Evolutionary conservation across 2,329 filamentous ascomycete species (phyloP).

Genomic region (Aspergillus thermomutatus): DNA sequence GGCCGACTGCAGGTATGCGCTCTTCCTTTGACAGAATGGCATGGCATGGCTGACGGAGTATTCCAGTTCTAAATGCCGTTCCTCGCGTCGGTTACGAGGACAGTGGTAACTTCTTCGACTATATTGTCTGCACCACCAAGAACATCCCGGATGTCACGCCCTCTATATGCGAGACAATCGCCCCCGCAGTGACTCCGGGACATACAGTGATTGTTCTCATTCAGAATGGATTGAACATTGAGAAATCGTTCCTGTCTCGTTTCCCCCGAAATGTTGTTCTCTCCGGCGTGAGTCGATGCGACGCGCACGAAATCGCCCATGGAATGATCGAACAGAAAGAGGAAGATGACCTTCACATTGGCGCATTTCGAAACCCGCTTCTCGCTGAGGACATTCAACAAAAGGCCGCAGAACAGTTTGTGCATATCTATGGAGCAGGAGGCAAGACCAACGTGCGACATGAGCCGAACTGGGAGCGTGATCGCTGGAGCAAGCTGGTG

Average conservation of each 20-base stretch:
- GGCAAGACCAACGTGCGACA: constrained; percentile 45
- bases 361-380: constrained; percentile 41
- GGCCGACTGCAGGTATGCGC: constrained; percentile 39
- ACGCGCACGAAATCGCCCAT: constrained; percentile 46
- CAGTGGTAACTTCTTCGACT: constrained; percentile 45
- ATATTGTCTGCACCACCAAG: constrained; percentile 59
- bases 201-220: constrained; percentile 55
- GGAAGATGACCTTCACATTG: constrained; percentile 49
- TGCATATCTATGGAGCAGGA: constrained; percentile 46
- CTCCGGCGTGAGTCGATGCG: constrained; percentile 53
- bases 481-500: constrained; percentile 43
- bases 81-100: constrained; percentile 38
- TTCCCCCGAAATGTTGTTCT: constrained; percentile 55
- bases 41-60: background rate
- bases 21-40: background rate
- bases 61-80: constrained; percentile 46
- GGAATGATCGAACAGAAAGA: constrained; percentile 54
- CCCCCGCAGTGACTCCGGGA: constrained; percentile 48
- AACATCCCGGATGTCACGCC: constrained; percentile 56
- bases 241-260: constrained; percentile 48
- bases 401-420: constrained; percentile 38
- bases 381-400: background rate
- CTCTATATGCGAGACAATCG: constrained; percentile 47
- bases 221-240: constrained; percentile 64
- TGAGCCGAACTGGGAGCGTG: constrained; percentile 27